These are phyloP conservation scores for Talaromyces sp. DNA, from an alignment of 2,329 filamentous ascomycete genomes.

Conservation along the genomic window DNA sequence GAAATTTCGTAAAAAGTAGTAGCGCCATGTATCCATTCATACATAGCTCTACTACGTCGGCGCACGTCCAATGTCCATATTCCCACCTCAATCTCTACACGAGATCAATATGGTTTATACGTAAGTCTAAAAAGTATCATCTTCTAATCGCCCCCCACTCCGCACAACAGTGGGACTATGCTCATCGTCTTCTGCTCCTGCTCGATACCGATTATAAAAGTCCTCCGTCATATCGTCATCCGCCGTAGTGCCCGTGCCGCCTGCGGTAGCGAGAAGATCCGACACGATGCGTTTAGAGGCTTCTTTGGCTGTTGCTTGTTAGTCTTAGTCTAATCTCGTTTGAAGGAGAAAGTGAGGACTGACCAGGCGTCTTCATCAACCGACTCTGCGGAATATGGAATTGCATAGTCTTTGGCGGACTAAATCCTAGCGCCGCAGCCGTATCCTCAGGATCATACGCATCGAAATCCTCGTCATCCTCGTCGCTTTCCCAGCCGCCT, in stretches of 20 bases:
- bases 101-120: not conserved
- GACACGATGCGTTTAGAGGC: constrained; percentile 50
- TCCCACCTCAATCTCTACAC: not conserved
- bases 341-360: constrained; percentile 13
- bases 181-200: constrained; percentile 29
- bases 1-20: too few species aligned
- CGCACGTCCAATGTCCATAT: not conserved
- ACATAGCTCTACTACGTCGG: not conserved
- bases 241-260: constrained; percentile 32
- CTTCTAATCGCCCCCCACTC: constrained; percentile 40
- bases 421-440: constrained; percentile 64
- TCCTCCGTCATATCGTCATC: not conserved
- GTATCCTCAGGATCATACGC: constrained; percentile 55
- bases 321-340: not conserved
- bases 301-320: constrained; percentile 42
- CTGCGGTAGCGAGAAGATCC: constrained; percentile 47
- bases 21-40: not conserved
- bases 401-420: constrained; percentile 74
- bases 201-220: constrained; percentile 25
- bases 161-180: constrained; percentile 48
- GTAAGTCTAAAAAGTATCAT: constrained; percentile 44
- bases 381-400: constrained; percentile 51
- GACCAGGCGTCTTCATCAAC: constrained; percentile 49
- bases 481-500: constrained; percentile 63
- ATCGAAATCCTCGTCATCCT: constrained; percentile 51